Base-by-base conservation (phyloP, 768 basidiomycete genomes). In the Panellus pusillus region DNA sequence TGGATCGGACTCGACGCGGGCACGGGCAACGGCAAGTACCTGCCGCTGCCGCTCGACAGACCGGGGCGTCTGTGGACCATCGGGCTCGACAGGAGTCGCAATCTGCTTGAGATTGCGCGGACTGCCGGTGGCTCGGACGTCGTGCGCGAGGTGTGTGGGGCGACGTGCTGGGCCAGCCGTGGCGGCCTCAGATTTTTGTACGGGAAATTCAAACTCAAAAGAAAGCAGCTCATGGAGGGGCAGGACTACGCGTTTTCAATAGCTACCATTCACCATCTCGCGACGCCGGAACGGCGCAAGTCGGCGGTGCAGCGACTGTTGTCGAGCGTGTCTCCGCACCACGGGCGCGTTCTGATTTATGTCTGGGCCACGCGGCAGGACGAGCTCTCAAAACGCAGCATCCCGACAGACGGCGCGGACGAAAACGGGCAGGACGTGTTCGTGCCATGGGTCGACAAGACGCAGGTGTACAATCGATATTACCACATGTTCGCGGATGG, bases 321-420 rank as follows among this genome's bases (percentile, higher is more conserved):
- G 18, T 75, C 82, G 61, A 74, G 76, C 20, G 83, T 93, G 35
- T 85, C 86, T 0, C 77, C 86, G 1, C 47, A 60, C 2, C 84
- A 90, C 58, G 92, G 93, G 9, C 85, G 92, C 9, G 72, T 93
- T 37, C 73, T 99, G 50, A 87, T 98, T 57, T 97, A 97, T 61
- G 97, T 98, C 31, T 99, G 97, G 97, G 94, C 96, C 1, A 81
- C 89, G 55, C 93, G 98, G 63, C 97, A 99, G 72, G 92, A 96
- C 53, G 80, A 82, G 27, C 70, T 84, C 7, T 94, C 93, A 2
- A 94, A 90, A 66, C 80, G 94, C 31, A 73, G 68, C 54, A 83
- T 96, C 31, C 71, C 77, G 2, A 61, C 60, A 8, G 65, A 68
- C 24, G 63, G 64, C 13, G 29, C 51, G 1, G 56, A 50, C n/a